A percentile compares a stretch with the other conserved stretches of the same genome.
These are phyloP conservation scores for Volutella citrinella DNA, from an alignment of 2,329 filamentous ascomycete species.

Conservation along the genomic window DNA sequence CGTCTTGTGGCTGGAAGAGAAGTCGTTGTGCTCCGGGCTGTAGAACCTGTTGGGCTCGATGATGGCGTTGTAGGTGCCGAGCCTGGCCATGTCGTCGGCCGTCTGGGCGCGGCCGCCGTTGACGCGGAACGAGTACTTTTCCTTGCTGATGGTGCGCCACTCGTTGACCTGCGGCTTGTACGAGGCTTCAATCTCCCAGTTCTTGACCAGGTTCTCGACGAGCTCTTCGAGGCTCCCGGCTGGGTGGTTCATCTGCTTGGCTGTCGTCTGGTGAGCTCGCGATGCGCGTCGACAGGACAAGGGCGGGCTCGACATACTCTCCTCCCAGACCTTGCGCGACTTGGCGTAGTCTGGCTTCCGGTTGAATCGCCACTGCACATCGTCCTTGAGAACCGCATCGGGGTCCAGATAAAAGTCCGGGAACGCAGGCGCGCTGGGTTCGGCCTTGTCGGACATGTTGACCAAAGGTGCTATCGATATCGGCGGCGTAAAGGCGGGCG, in stretches of 20 bases:
- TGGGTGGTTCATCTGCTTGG: slow-evolving; percentile 53
- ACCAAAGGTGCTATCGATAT: no score
- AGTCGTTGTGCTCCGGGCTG: slow-evolving; percentile 58
- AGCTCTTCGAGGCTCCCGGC: slow-evolving; percentile 56
- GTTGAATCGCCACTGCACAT: slow-evolving; percentile 8
- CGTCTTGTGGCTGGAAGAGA: slow-evolving; percentile 63
- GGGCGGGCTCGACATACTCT: slow-evolving; percentile 44
- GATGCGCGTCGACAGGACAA: no score
- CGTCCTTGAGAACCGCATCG: slow-evolving; percentile 9
- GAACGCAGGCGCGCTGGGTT: slow-evolving; percentile 37
- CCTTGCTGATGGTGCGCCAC: slow-evolving; percentile 63
- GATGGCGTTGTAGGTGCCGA: slow-evolving; percentile 69
- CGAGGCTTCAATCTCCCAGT: slow-evolving; percentile 70
- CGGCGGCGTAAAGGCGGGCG: no score
- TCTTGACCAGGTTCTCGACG: slow-evolving; percentile 69
- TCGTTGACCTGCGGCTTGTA: slow-evolving; percentile 61
- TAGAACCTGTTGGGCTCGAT: slow-evolving; percentile 63
- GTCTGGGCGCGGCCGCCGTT: slow-evolving; percentile 57
- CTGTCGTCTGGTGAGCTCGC: no score
- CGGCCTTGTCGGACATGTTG: no score
- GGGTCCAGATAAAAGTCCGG: slow-evolving; percentile 7
- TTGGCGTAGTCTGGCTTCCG: slow-evolving; percentile 58
- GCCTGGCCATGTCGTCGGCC: slow-evolving; percentile 62
- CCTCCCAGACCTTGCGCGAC: slow-evolving; percentile 55
- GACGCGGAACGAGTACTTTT: slow-evolving; percentile 60